Percentiles rank a stretch among this genome's conserved stretches.
These are phyloP conservation scores for Flaveria floridana DNA, from an alignment of 140 eudicot genomes.

Conservation along the genomic window DNA sequence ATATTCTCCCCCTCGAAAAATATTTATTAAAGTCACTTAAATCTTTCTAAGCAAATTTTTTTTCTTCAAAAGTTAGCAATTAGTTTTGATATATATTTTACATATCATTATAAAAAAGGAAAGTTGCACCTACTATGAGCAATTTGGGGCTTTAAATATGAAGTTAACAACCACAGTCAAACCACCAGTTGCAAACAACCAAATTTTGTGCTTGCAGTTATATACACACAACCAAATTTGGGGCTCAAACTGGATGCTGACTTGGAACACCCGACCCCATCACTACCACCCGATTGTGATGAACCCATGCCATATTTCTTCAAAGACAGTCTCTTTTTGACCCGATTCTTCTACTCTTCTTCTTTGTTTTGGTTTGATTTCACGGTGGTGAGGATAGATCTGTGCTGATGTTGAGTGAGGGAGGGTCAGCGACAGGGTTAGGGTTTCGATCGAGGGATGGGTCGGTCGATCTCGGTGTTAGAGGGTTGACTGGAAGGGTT, in stretches of 20 bases:
- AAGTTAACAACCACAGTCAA: background rate
- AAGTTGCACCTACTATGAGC: conserved; percentile 27
- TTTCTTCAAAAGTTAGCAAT: conserved; percentile 24
- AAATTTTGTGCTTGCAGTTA: conserved; percentile 22
- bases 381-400: no score
- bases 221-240: conserved; percentile 28
- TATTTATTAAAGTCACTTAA: no score
- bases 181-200: conserved; percentile 23
- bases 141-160: conserved; percentile 23
- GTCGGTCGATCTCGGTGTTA: no score
- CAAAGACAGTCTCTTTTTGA: conserved; percentile 50
- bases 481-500: no score
- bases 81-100: conserved; percentile 25
- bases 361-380: no score
- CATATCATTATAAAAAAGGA: conserved; percentile 12
- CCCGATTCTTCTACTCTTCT: conserved; percentile 22
- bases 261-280: conserved; percentile 55
- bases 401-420: no score
- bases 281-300: conserved; percentile 30
- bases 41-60: no score
- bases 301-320: conserved; percentile 43
- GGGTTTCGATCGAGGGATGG: no score
- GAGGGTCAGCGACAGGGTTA: no score
- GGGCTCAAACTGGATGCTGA: conserved; percentile 42
- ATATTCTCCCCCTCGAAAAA: no score